Percentiles rank a stretch among this genome's conserved stretches.
Evolutionary conservation across 805 yeast species (phyloP).

Genomic region (Candida coquimbonensis): DNA sequence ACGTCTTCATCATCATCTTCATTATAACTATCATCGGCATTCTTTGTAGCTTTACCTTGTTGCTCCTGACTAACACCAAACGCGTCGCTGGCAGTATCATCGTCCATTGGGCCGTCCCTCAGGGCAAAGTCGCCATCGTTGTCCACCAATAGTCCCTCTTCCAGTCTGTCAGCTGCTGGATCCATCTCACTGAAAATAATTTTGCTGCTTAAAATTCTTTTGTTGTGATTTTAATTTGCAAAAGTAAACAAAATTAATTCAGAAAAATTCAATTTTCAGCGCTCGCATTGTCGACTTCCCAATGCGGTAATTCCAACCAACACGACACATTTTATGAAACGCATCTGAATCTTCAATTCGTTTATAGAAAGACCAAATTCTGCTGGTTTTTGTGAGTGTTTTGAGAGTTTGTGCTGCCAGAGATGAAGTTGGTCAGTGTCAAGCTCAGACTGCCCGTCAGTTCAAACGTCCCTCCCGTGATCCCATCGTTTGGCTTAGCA

Average conservation of each 20-base stretch:
- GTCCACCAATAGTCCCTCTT: neutral
- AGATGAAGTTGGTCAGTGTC: neutral
- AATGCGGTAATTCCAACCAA: neutral
- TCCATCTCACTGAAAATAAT: neutral
- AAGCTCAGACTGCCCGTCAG: neutral
- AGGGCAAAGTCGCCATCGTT: neutral
- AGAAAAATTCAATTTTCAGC: neutral
- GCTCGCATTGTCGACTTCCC: conserved; percentile 1
- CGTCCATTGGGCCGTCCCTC: too few species aligned
- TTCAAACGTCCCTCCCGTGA: neutral
- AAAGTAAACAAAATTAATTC: neutral
- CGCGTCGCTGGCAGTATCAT: too few species aligned
- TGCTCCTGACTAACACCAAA: neutral
- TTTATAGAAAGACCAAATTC: neutral
- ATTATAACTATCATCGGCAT: conserved; percentile 10
- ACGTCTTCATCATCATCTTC: conserved; percentile 10
- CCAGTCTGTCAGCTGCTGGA: neutral
- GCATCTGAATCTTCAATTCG: neutral
- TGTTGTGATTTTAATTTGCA: neutral
- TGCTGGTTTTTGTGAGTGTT: too few species aligned
- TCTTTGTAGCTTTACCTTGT: conserved; percentile 3
- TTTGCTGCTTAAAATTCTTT: neutral
- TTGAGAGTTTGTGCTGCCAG: too few species aligned
- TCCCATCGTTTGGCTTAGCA: neutral
- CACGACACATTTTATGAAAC: neutral